Evolutionary conservation across 1,284 basidiomycete genomes (phyloP), one percentile per base, ranked within the genome.

Genomic region (Sanguinoderma infundibulare): DNA sequence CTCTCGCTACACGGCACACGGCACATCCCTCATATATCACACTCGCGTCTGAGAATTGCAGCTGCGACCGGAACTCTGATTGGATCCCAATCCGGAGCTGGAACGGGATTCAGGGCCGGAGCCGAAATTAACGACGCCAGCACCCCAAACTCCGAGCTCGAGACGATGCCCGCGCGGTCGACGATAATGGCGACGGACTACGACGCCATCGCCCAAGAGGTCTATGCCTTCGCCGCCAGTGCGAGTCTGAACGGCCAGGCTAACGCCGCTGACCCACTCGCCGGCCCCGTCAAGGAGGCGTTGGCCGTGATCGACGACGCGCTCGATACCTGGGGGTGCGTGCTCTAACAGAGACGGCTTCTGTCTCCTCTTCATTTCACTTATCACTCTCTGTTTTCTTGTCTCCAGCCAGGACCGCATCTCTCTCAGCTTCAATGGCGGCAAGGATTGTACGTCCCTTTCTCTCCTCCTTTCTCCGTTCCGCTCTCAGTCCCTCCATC

Each of bases 391-490:
- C n/a, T n/a, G n/a, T n/a, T n/a, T n/a, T n/a, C 20, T 54, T 50
- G 52, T 20, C 54, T 47, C 26, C 54, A 88, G 93, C 38, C 82
- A 85, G 71, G 83, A 89, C 42, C 81, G 82, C 55, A 78, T 95
- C 15, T 91, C 92, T 5, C 81, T 99, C 55, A 98, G 95, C 75
- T 99, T 98, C 80, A 99, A 99, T 69, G 97, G 97, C 14, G 97
- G 97, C 47, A 99, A 99, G 75, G 97, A 99, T 73, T 98, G 96
- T 96, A 69, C 70, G 92, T 81, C 0, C n/a, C 60, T 32, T n/a
- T 20, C 46, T 22, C 55, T 22, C 47, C 17, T 39, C 39, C 8
- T 17, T 32, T 5, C 22, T 2, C 7, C n/a, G 24, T 24, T 26
- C 51, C 20, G 2, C 17, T 15, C 46, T 39, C 14, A 35, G 14